Evolutionary conservation across 2,329 filamentous ascomycete species (phyloP).

Genomic region (Ophiognomonia clavigignenti-juglandacearum): DNA sequence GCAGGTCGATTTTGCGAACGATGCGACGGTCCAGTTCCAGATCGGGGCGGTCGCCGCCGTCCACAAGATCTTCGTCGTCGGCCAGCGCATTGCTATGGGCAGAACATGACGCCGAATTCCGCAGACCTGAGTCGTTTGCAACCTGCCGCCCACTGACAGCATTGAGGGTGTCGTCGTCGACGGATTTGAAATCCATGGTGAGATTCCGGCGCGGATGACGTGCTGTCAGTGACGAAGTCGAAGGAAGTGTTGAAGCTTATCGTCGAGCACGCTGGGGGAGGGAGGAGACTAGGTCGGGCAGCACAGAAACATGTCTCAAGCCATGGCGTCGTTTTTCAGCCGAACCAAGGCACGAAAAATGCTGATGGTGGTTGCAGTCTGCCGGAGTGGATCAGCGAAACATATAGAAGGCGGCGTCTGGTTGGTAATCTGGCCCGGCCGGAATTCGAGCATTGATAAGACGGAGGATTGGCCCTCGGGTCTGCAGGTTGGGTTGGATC

Average conservation of each 20-base stretch:
- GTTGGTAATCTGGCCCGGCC: no score
- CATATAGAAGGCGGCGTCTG: no score
- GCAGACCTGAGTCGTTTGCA: neutral
- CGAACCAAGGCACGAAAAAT: no score
- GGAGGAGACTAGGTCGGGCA: neutral
- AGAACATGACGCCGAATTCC: neutral
- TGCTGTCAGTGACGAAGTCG: no score
- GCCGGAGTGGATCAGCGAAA: no score
- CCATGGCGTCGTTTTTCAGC: neutral
- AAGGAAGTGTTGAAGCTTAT: no score
- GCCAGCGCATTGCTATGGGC: neutral
- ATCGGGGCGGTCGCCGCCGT: conserved; percentile 17
- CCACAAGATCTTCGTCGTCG: conserved; percentile 17
- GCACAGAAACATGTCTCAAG: neutral
- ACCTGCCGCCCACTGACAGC: neutral
- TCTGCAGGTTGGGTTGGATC: no score
- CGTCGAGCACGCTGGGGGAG: no score
- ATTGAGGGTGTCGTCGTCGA: neutral
- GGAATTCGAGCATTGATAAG: no score
- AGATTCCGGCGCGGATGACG: no score
- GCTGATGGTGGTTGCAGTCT: no score
- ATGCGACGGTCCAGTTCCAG: conserved; percentile 38
- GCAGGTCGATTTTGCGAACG: conserved; percentile 60
- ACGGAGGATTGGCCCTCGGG: no score
- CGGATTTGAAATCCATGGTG: conserved; percentile 6